Percentiles rank a stretch among this genome's conserved stretches.
Conservation (phyloP, 2,329 filamentous ascomycete species). For the Pezicula neosporulosa region DNA sequence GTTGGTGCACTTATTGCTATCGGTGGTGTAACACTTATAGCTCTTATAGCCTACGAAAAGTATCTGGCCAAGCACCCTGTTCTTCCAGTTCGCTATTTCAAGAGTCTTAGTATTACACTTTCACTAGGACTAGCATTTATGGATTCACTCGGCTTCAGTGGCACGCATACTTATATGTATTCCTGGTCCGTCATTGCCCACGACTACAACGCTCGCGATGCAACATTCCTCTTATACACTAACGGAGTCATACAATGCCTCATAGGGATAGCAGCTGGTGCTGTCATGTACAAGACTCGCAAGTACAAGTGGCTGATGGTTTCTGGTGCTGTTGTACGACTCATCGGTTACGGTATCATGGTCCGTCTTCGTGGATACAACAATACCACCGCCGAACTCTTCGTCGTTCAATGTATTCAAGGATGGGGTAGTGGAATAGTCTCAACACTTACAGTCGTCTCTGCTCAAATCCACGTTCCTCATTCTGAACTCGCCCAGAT, state of each 20-base stretch:
- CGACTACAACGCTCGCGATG: slow-evolving; percentile 34
- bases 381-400: slow-evolving; percentile 41
- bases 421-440: slow-evolving; percentile 44
- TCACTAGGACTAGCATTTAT: slow-evolving; percentile 35
- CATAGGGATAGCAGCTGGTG: slow-evolving; percentile 35
- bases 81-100: slow-evolving; percentile 42
- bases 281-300: slow-evolving; percentile 37
- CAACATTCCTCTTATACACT: slow-evolving; percentile 30
- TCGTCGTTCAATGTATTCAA: slow-evolving; percentile 44
- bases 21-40: slow-evolving; percentile 36
- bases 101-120: slow-evolving; percentile 37
- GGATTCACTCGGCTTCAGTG: slow-evolving; percentile 40
- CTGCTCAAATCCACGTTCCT: slow-evolving; percentile 41
- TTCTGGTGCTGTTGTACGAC: slow-evolving; percentile 35
- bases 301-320: slow-evolving; percentile 45
- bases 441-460: slow-evolving; percentile 37
- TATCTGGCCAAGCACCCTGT: slow-evolving; percentile 40
- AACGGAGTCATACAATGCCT: slow-evolving; percentile 39
- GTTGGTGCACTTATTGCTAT: slow-evolving; percentile 40
- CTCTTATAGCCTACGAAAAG: slow-evolving; percentile 45
- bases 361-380: slow-evolving; percentile 38
- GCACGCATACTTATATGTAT: slow-evolving; percentile 45
- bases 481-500: slow-evolving; percentile 44
- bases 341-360: slow-evolving; percentile 48
- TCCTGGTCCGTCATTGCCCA: slow-evolving; percentile 42